phyloP scores from a whole-genome alignment of 352 stramenopile species.

The Blastocystis sp. region DNA sequence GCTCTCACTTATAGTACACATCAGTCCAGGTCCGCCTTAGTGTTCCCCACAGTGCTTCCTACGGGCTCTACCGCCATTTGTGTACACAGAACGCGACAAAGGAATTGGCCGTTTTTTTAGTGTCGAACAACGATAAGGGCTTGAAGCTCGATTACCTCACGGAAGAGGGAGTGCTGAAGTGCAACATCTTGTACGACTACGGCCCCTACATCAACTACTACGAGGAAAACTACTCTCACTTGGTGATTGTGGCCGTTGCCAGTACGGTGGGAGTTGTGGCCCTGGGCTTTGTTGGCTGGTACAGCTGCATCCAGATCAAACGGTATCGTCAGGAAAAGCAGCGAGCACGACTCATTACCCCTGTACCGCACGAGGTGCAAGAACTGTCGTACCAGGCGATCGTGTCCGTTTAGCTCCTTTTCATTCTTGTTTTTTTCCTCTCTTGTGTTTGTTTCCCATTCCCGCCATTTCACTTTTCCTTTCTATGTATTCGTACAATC shows the following conservation, averaged over 20 bases:
- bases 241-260: background rate
- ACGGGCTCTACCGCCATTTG: background rate
- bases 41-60: background rate
- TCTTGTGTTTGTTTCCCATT: background rate
- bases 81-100: background rate
- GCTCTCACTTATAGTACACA: background rate
- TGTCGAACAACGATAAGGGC: slow-evolving; percentile 14
- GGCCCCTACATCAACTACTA: background rate
- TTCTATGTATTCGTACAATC: slow-evolving; percentile 63
- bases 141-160: slow-evolving; percentile 15
- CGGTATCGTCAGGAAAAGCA: background rate
- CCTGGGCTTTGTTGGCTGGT: background rate
- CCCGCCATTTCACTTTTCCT: background rate
- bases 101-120: background rate
- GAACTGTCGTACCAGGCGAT: background rate
- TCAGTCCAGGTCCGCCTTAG: background rate
- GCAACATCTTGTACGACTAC: background rate
- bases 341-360: background rate
- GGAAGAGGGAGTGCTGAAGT: slow-evolving; percentile 14
- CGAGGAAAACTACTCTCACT: background rate
- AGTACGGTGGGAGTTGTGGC: background rate
- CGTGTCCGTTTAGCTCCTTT: background rate
- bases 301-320: slow-evolving; percentile 24
- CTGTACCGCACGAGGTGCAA: background rate
- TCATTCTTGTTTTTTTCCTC: background rate